A percentile compares a stretch with the other conserved stretches of the same genome.
Evolutionary conservation across 2,329 filamentous ascomycete species (phyloP).

Genomic region (Pseudophaeomoniella oleicola): DNA sequence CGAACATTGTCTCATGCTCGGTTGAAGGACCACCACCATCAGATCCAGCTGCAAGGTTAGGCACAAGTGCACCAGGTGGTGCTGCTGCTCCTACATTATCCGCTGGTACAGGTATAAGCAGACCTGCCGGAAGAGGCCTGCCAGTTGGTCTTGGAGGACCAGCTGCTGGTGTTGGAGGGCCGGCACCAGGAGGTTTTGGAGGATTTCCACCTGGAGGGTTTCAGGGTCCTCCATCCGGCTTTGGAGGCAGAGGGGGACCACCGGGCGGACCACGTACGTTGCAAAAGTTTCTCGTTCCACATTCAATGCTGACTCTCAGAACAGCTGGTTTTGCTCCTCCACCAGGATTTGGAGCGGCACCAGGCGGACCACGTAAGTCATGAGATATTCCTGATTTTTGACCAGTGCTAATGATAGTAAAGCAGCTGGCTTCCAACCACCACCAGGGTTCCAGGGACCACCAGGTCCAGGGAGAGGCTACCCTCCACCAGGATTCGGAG

Average conservation of each 20-base stretch:
- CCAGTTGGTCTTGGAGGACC: constrained; percentile 78
- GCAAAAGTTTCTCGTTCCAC: too few relatives aligned
- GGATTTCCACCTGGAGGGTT: constrained; percentile 38
- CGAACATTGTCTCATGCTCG: constrained; percentile 85
- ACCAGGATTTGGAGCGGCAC: constrained; percentile 29
- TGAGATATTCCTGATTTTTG: constrained; percentile 8
- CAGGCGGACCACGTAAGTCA: constrained; percentile 28
- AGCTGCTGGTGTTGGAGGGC: constrained; percentile 72
- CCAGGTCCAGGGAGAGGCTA: constrained; percentile 38
- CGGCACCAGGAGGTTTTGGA: constrained; percentile 46
- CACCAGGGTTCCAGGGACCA: constrained; percentile 62
- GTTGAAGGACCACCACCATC: constrained; percentile 92
- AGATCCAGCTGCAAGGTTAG: constrained; percentile 80
- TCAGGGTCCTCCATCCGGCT: constrained; percentile 35
- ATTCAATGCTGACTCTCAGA: constrained; percentile 10
- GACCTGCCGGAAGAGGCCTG: constrained; percentile 75
- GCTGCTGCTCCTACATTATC: constrained; percentile 46
- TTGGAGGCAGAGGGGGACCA: constrained; percentile 36
- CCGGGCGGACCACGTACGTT: constrained; percentile 36
- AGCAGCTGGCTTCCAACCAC: constrained; percentile 39
- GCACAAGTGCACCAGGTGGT: constrained; percentile 56
- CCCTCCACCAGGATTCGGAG: constrained; percentile 35
- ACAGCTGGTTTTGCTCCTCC: constrained; percentile 32
- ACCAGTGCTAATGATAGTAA: constrained; percentile 20
- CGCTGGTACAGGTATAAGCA: constrained; percentile 76